Conservation (phyloP, 768 basidiomycete species). For the Cystofilobasidium bisporidii region DNA sequence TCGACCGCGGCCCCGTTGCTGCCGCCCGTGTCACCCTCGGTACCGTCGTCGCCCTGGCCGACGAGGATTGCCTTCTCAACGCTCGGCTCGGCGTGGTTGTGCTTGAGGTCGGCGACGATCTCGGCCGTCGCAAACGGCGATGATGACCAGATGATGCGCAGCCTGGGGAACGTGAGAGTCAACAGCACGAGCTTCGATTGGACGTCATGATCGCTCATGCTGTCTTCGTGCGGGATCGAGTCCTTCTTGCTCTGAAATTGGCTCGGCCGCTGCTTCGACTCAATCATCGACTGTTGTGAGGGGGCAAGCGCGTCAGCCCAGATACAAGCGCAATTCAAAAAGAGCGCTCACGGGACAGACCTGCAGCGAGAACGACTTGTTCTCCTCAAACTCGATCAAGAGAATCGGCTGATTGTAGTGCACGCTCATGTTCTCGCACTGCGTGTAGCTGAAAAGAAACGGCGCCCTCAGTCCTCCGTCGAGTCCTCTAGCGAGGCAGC, state of each 20-base stretch:
- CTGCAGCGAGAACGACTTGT: constrained; percentile 85
- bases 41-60: constrained; percentile 57
- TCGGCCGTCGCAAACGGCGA: constrained; percentile 85
- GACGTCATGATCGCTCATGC: constrained; percentile 42
- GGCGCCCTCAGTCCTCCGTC: no score
- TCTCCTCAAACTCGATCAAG: constrained; percentile 94
- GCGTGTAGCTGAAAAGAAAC: constrained; percentile 64
- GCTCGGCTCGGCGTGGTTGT: constrained; percentile 69
- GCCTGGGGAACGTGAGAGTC: constrained; percentile 75
- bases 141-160: constrained; percentile 94
- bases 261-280: constrained; percentile 36
- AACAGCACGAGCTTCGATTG: constrained; percentile 91
- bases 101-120: constrained; percentile 86
- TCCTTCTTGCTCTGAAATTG: constrained; percentile 28
- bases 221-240: background rate
- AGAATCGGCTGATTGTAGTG: constrained; percentile 91
- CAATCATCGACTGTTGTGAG: constrained; percentile 38
- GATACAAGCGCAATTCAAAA: no score
- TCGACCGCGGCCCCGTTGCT: constrained; percentile 10
- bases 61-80: constrained; percentile 61
- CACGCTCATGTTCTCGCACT: constrained; percentile 92
- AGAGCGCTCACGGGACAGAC: no score
- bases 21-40: constrained; percentile 15
- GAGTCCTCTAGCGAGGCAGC: no score
- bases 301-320: no score